Percentiles rank a stretch among this genome's conserved stretches.
Conservation (phyloP, 2,329 filamentous ascomycete species). For the Dendryphion nanum region DNA sequence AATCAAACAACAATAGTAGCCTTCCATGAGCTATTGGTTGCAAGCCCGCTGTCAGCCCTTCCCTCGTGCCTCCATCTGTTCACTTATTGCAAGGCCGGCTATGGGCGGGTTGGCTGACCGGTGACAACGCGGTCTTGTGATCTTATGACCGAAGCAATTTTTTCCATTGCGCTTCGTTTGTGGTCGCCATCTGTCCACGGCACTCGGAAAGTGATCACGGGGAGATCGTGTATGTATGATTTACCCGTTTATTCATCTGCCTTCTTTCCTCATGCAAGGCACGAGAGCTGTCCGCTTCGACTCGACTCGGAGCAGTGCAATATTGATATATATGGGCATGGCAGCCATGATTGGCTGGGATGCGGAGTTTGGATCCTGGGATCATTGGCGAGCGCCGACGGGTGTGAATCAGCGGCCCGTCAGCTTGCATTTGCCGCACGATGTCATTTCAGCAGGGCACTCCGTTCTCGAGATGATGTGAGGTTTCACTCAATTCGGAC, state of each 20-base stretch:
- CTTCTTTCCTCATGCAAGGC: constrained; percentile 30
- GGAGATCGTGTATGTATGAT: constrained; percentile 10
- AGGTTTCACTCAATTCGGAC: no score
- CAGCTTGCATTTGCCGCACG: constrained; percentile 15
- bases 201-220: background rate
- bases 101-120: constrained; percentile 24
- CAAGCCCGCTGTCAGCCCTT: constrained; percentile 20
- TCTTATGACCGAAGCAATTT: constrained; percentile 25
- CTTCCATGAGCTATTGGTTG: constrained; percentile 24
- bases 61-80: constrained; percentile 12
- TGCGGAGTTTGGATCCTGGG: constrained; percentile 16
- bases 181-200: background rate
- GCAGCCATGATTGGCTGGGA: constrained; percentile 24
- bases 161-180: constrained; percentile 24
- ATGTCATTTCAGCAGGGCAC: no score
- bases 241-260: constrained; percentile 24
- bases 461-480: no score
- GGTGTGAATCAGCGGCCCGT: constrained; percentile 27
- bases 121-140: constrained; percentile 31
- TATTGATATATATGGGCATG: no score
- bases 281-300: no score
- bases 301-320: no score
- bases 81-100: no score
- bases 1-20: constrained; percentile 31
- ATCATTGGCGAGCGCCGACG: background rate